Percentiles rank a stretch among this genome's conserved stretches.
phyloP scores from a whole-genome alignment of 768 basidiomycete genomes.

The Suillus occidentalis region DNA sequence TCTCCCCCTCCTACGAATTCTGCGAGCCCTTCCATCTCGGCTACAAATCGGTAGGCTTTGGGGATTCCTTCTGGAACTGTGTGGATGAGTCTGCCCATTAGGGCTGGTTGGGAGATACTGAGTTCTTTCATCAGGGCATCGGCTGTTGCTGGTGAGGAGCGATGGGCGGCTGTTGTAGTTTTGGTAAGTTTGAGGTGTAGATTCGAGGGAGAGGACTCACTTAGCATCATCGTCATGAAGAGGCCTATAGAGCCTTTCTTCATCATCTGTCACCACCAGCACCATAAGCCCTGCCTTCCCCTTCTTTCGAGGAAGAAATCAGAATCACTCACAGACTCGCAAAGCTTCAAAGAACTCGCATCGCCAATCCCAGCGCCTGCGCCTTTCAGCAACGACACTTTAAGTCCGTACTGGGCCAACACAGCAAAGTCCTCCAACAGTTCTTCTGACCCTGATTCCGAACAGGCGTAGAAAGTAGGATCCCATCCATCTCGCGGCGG shows the following conservation, averaged over 20 bases:
- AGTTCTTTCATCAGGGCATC: constrained; percentile 50
- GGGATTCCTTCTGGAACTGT: constrained; percentile 49
- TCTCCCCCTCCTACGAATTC: constrained; percentile 46
- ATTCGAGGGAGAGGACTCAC: constrained; percentile 28
- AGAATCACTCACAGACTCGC: constrained; percentile 46
- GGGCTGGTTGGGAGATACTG: constrained; percentile 42
- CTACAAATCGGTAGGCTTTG: constrained; percentile 58
- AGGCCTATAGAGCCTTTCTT: constrained; percentile 53
- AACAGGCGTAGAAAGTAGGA: constrained; percentile 54
- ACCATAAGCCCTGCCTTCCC: not conserved
- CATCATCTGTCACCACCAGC: constrained; percentile 41
- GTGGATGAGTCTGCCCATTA: constrained; percentile 41
- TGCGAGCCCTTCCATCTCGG: constrained; percentile 61
- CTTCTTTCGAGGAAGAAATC: not conserved
- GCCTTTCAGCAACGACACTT: constrained; percentile 41
- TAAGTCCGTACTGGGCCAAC: constrained; percentile 41
- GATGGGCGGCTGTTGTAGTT: constrained; percentile 41
- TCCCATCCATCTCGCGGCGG: constrained; percentile 48
- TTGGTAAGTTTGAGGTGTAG: not conserved
- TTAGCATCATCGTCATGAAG: constrained; percentile 50
- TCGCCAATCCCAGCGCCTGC: constrained; percentile 51
- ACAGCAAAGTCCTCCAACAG: constrained; percentile 38
- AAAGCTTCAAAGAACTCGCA: constrained; percentile 60
- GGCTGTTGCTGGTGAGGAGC: constrained; percentile 54
- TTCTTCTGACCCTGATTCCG: constrained; percentile 21